Conservation (phyloP, 345 rosid genomes). For the Gossypium rotundifolium region DNA sequence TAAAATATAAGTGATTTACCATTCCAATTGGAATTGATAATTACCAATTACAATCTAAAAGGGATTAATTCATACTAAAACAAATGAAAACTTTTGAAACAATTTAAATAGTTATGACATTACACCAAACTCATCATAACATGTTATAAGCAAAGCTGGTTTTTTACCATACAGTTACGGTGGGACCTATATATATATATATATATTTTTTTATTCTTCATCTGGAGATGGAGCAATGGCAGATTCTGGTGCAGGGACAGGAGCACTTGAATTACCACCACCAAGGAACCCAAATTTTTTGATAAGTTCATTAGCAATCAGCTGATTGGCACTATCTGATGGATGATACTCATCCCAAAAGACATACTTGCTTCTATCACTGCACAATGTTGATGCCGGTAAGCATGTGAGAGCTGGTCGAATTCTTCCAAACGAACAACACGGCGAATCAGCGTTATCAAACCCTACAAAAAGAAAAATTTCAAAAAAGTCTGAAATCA, state of each 20-base stretch:
- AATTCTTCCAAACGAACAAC: not conserved
- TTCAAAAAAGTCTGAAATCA: not conserved
- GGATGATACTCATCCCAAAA: not conserved
- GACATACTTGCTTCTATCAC: not conserved
- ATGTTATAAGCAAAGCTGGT: not conserved
- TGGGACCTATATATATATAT: not conserved
- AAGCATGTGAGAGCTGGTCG: not conserved
- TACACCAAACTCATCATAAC: not conserved
- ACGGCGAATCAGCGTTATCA: not conserved
- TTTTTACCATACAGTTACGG: not conserved
- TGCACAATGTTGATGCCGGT: not conserved
- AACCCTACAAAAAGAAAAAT: not conserved
- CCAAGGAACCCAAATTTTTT: not conserved
- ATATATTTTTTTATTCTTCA: not conserved
- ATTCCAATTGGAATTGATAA: too few relatives aligned
- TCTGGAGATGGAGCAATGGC: constrained; percentile 2
- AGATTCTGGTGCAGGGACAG: not conserved
- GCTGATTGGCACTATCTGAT: not conserved
- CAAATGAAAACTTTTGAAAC: not conserved
- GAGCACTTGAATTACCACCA: not conserved
- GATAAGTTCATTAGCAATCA: not conserved
- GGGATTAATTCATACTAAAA: not conserved
- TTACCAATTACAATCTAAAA: not conserved
- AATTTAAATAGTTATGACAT: not conserved
- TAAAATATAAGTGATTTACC: too few relatives aligned